phyloP scores from a whole-genome alignment of 2,329 filamentous ascomycete species.

The Talaromyces sp. region DNA sequence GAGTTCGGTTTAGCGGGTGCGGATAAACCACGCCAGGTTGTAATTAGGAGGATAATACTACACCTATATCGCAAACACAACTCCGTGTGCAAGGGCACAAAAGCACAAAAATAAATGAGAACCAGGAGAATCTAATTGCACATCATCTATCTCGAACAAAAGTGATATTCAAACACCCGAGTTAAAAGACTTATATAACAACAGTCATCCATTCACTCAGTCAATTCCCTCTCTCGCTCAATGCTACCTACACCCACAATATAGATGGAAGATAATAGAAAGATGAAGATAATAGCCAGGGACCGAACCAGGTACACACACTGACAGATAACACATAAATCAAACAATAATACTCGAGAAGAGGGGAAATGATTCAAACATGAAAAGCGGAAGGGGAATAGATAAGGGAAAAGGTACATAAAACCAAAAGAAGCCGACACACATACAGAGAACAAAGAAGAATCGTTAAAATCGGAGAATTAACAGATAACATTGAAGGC shows the following conservation, averaged over 20 bases:
- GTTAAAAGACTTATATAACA: not conserved
- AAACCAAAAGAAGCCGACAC: not conserved
- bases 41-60: not conserved
- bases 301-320: conserved; percentile 1
- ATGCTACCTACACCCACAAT: conserved; percentile 13
- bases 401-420: not conserved
- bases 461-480: conserved; percentile 1
- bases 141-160: not conserved
- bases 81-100: not conserved
- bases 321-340: conserved; percentile 3
- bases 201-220: not conserved
- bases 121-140: not conserved
- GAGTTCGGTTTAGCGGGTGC: not conserved
- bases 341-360: not conserved
- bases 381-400: not conserved
- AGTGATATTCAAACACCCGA: not conserved
- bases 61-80: not conserved
- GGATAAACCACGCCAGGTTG: not conserved
- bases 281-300: not conserved
- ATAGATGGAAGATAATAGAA: not conserved
- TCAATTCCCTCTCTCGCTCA: not conserved
- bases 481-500: not conserved
- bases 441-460: conserved; percentile 1
- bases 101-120: not conserved
- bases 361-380: conserved; percentile 9